Conservation (phyloP, 768 basidiomycete genomes). For the Termitomyces sp. region DNA sequence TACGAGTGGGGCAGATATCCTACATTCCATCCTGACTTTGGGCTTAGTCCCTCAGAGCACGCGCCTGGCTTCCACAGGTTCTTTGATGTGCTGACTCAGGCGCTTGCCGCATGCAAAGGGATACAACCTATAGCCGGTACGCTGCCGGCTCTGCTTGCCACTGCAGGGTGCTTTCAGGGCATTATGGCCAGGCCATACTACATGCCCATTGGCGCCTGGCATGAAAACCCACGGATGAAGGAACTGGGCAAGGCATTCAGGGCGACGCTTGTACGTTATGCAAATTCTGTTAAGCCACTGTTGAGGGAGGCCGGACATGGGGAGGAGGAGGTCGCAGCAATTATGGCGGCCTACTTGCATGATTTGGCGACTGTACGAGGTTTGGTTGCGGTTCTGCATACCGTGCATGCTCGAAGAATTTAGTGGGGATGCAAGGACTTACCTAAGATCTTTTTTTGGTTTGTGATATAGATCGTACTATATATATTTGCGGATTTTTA, state of each 20-base stretch:
- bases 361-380: slow-evolving; percentile 48
- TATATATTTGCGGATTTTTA: background rate
- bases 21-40: slow-evolving; percentile 30
- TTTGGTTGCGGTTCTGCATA: slow-evolving; percentile 44
- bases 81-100: slow-evolving; percentile 33
- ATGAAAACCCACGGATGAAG: slow-evolving; percentile 25
- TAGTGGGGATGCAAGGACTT: background rate
- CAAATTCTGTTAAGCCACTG: slow-evolving; percentile 46
- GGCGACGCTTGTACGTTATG: slow-evolving; percentile 35
- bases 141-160: slow-evolving; percentile 34
- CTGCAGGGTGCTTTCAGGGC: slow-evolving; percentile 37
- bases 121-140: slow-evolving; percentile 33
- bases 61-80: slow-evolving; percentile 38
- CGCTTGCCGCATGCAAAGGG: slow-evolving; percentile 29
- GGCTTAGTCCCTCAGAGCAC: slow-evolving; percentile 25
- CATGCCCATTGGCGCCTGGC: slow-evolving; percentile 57
- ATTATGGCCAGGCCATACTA: slow-evolving; percentile 25
- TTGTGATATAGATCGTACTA: background rate
- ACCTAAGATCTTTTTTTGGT: background rate
- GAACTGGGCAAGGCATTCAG: slow-evolving; percentile 41
- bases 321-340: slow-evolving; percentile 30
- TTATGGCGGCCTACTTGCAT: slow-evolving; percentile 38
- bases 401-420: slow-evolving; percentile 38
- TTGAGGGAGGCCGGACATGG: slow-evolving; percentile 36
- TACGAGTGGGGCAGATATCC: slow-evolving; percentile 55